phyloP scores from a whole-genome alignment of 1,284 basidiomycete genomes.

The Ganoderma sinense region DNA sequence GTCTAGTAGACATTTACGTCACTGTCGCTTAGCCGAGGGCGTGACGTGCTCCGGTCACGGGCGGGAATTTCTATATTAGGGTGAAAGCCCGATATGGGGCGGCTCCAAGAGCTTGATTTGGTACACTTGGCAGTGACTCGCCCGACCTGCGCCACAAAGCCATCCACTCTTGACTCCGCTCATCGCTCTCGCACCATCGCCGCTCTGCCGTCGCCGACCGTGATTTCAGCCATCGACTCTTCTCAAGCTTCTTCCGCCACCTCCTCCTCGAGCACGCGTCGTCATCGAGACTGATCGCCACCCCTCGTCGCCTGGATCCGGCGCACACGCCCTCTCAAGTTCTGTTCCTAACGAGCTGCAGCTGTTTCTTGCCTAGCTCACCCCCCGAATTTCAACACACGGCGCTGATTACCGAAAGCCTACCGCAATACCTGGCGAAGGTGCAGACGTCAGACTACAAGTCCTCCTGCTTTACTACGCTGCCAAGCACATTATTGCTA shows the following conservation, averaged over 20 bases:
- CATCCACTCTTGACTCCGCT: neutral
- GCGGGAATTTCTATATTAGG: conserved; percentile 8
- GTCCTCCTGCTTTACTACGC: neutral
- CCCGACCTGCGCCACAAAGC: conserved; percentile 4
- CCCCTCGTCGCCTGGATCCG: neutral
- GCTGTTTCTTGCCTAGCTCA: neutral
- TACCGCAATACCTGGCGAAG: neutral
- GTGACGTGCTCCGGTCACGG: neutral
- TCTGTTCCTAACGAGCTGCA: neutral
- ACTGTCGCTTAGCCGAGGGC: neutral
- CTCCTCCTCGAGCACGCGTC: neutral
- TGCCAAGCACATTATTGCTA: neutral
- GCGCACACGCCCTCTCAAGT: neutral
- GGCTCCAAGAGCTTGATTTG: conserved; percentile 1
- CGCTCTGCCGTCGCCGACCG: neutral
- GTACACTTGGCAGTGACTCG: neutral
- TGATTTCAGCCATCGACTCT: neutral
- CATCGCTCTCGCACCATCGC: neutral
- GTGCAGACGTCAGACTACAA: neutral
- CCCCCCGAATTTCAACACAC: neutral
- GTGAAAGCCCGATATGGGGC: neutral
- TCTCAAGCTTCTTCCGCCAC: neutral
- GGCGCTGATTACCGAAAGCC: neutral
- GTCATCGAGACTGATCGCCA: conserved; percentile 12
- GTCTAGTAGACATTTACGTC: neutral